phyloP scores from a whole-genome alignment of 495 filamentous ascomycete species.

The Penicillium waksmanii region DNA sequence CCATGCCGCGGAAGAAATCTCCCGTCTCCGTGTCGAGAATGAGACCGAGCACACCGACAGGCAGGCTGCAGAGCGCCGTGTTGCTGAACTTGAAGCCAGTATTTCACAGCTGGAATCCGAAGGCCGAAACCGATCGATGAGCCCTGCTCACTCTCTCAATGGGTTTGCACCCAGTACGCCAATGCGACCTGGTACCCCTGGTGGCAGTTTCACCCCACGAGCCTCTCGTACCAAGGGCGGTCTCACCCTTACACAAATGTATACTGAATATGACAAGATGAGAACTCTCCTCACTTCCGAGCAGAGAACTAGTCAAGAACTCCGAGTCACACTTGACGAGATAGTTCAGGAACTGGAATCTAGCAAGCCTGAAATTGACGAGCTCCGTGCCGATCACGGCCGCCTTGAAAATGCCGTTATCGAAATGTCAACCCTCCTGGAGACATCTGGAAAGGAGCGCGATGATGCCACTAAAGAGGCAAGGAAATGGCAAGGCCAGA shows the following conservation, averaged over 20 bases:
- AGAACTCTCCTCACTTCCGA: constrained; percentile 65
- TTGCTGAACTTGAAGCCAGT: constrained; percentile 75
- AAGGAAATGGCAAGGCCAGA: constrained; percentile 73
- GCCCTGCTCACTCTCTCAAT: constrained; percentile 57
- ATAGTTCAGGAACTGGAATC: constrained; percentile 67
- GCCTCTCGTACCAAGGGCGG: constrained; percentile 59
- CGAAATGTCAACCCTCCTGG: constrained; percentile 74
- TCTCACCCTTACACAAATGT: constrained; percentile 69
- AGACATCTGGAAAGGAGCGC: constrained; percentile 57
- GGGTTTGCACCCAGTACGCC: constrained; percentile 54
- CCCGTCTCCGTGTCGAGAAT: constrained; percentile 73
- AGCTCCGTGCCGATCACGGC: constrained; percentile 58
- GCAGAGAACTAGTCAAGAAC: constrained; percentile 68
- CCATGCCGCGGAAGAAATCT: constrained; percentile 79
- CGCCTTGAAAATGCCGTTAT: constrained; percentile 67
- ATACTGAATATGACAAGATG: constrained; percentile 64
- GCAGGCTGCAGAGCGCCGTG: constrained; percentile 66
- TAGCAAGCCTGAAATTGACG: constrained; percentile 63
- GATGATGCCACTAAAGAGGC: constrained; percentile 61
- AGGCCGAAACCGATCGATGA: constrained; percentile 43
- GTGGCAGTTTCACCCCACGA: constrained; percentile 59
- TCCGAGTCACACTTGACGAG: constrained; percentile 76
- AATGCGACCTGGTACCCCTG: constrained; percentile 52
- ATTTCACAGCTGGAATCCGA: constrained; percentile 68
- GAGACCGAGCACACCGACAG: constrained; percentile 79